A percentile compares a stretch with the other conserved stretches of the same genome.
These are phyloP conservation scores for Arabidopsis hybrid DNA, from an alignment of 441 rosid species.

Conservation along the genomic window DNA sequence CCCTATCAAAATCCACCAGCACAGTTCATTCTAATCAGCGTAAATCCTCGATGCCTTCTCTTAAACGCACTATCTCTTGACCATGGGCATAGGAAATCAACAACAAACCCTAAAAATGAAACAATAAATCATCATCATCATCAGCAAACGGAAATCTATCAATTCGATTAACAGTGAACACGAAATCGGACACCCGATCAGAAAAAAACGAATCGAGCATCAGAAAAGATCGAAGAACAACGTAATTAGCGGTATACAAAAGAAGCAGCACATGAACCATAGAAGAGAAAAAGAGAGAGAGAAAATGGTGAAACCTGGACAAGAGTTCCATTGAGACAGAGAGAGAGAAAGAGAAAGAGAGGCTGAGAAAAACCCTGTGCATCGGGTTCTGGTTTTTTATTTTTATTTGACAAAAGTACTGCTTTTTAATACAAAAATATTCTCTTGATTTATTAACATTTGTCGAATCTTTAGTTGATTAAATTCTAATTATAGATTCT, in stretches of 20 bases:
- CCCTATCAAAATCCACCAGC: background rate
- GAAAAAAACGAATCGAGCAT: constrained; percentile 21
- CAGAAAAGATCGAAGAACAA: constrained; percentile 19
- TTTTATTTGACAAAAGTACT: too few species aligned
- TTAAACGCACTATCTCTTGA: constrained; percentile 25
- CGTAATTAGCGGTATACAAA: background rate
- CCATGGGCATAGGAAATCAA: constrained; percentile 43
- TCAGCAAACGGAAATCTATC: background rate
- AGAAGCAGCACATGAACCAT: background rate
- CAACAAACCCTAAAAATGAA: constrained; percentile 45
- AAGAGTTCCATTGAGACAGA: constrained; percentile 7
- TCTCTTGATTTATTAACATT: too few species aligned
- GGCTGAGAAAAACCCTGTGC: constrained; percentile 31
- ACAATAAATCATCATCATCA: constrained; percentile 27
- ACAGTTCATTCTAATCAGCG: constrained; percentile 28
- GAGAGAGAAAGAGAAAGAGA: constrained; percentile 37
- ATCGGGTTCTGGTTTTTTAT: too few species aligned
- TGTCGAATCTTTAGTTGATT: too few species aligned
- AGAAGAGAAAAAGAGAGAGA: constrained; percentile 4
- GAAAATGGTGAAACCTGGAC: constrained; percentile 36
- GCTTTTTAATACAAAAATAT: too few species aligned
- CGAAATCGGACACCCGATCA: constrained; percentile 20
- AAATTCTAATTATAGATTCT: too few species aligned
- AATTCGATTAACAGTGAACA: constrained; percentile 24
- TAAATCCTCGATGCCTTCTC: constrained; percentile 37